Evolutionary conservation across 768 basidiomycete species (phyloP), one percentile per base, ranked within the genome.

Genomic region (Mycena vulgaris): DNA sequence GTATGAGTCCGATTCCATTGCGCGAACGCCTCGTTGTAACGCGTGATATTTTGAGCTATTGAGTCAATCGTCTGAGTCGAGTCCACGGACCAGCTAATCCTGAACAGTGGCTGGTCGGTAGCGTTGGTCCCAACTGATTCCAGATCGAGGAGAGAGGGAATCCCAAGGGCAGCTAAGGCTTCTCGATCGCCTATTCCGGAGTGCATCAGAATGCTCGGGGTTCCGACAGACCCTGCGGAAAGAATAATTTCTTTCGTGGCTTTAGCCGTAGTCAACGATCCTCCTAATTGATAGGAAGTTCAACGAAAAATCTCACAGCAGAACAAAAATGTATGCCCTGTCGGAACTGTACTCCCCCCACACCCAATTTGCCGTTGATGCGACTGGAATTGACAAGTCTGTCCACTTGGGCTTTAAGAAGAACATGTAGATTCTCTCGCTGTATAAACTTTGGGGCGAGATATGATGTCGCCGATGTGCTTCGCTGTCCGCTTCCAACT

Each of bases 241-340:
- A 82, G 66, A 25, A 81, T 78, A 30, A 81, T 58, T 40, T 82
- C 81, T 45, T 77, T 80, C 2, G 25, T 28, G 0, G 81, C 80
- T 5, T 53, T 62, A 13, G 77, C 61, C 35, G 52, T 40, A 42
- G 23, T 37, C 66, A 25, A 30, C 45, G 33, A 55, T 69, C 68
- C 31, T 19, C 37, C 55, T 66, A 31, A 27, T n/a, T n/a, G n/a
- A n/a, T n/a, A n/a, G n/a, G n/a, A n/a, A n/a, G n/a, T n/a, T n/a
- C n/a, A n/a, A n/a, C n/a, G n/a, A n/a, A n/a, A n/a, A n/a, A n/a
- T n/a, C n/a, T n/a, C n/a, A n/a, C n/a, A n/a, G n/a, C n/a, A n/a
- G n/a, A n/a, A n/a, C n/a, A n/a, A n/a, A n/a, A n/a, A n/a, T n/a
- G n/a, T n/a, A n/a, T n/a, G 23, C 42, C 37, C 52, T 74, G 74